Base-by-base conservation (phyloP, 2,329 filamentous ascomycete species). In the Seiridium cupressi region DNA sequence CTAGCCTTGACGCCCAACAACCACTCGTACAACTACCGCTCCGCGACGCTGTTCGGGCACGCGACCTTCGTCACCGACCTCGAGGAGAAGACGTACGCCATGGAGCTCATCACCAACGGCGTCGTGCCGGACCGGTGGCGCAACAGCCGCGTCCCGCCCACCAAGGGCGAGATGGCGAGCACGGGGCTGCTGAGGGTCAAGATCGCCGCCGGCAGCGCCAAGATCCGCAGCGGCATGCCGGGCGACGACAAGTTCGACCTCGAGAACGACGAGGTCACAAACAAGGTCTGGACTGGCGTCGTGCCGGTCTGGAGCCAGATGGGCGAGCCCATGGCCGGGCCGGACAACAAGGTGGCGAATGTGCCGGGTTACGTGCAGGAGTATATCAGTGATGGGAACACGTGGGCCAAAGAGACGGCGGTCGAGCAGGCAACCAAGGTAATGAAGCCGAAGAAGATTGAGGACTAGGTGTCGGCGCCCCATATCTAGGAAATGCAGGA, bases 21-120 rank as follows among this genome's bases (percentile, higher is more conserved):
- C 61, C 91, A 96, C 79, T 91, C 85, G 77, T 93, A 92, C 79
- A 94, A 96, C 79, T 96, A 95, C 77, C 90, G 91, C 63, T 92
- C 88, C 44, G 90, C 90, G 9, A 79, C 92, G 7, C 80, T 95
- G 10, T 92, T 94, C 69, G 93, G 92, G 1, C 84, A 88, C 71
- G 92, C 89, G 0, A 79, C 75, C 7, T 74, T 89, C 1, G 90
- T 96, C 5, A 84, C 85, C 2, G 85, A 89, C 62, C 73, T 76
- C 0, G 84, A 81, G 3, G 92, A 96, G 77, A 91, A 91, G 70
- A 71, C 91, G 4, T 95, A 85, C 76, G 92, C 91, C 6, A 89
- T 96, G 86, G 77, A 88, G 66, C 78, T 90, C 60, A 89, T 96
- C 71, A 96, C 92, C 2, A 83, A 96, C 72, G 81, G 83, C 44